Evolutionary conservation across 1,139 yeast species (phyloP).

Genomic region (Taphrina pruni): DNA sequence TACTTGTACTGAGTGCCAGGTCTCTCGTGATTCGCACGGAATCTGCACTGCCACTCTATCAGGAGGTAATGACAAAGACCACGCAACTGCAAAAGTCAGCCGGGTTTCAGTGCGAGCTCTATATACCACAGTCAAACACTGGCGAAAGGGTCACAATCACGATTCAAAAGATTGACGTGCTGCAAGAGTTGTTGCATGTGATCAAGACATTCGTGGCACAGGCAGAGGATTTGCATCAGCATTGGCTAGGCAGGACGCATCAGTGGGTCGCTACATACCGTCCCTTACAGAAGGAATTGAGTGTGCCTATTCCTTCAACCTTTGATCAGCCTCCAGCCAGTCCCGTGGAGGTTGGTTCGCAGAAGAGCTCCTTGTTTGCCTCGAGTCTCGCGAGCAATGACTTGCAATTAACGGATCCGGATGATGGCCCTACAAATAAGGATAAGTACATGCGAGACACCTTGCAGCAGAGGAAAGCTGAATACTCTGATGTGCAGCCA

Average conservation of each 20-base stretch:
- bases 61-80: constrained; percentile 2
- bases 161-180: not conserved
- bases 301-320: not conserved
- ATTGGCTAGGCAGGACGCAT: constrained; percentile 14
- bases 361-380: constrained; percentile 4
- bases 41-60: not conserved
- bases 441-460: constrained; percentile 6
- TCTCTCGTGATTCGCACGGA: not conserved
- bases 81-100: not conserved
- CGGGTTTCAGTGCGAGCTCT: constrained; percentile 13
- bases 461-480: constrained; percentile 4
- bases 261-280: constrained; percentile 20
- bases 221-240: constrained; percentile 22
- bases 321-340: not conserved
- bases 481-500: constrained; percentile 14
- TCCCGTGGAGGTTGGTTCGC: not conserved
- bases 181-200: constrained; percentile 21
- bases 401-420: not conserved
- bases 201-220: constrained; percentile 16
- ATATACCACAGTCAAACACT: not conserved
- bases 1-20: not conserved
- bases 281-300: not conserved
- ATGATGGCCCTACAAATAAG: constrained; percentile 1
- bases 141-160: not conserved
- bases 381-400: constrained; percentile 8